A percentile compares a stretch with the other conserved stretches of the same genome.
These are phyloP conservation scores for Ascochyta pisi DNA, from an alignment of 2,329 filamentous ascomycete genomes.

Conservation along the genomic window DNA sequence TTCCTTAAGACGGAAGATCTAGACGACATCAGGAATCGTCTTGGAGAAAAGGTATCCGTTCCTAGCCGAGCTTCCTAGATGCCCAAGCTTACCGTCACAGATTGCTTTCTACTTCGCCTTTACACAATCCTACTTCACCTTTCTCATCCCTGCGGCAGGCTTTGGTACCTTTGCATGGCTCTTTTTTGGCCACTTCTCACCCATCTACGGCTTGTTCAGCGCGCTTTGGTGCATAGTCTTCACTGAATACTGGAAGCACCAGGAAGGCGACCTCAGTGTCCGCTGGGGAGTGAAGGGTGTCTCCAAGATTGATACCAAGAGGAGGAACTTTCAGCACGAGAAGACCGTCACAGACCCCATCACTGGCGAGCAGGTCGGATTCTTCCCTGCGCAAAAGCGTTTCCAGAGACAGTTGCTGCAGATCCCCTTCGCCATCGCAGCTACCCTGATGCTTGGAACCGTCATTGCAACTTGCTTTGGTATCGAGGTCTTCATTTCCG, in stretches of 20 bases:
- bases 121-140: conserved; percentile 86
- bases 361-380: conserved; percentile 77
- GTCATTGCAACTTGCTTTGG: conserved; percentile 88
- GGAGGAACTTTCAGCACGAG: conserved; percentile 81
- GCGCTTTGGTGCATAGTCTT: conserved; percentile 87
- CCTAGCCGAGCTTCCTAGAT: background rate
- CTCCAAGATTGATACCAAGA: conserved; percentile 77
- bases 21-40: conserved; percentile 58
- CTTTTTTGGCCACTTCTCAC: conserved; percentile 83
- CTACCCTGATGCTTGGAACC: conserved; percentile 74
- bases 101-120: conserved; percentile 97
- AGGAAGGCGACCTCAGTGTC: conserved; percentile 84
- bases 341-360: conserved; percentile 78
- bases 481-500: conserved; percentile 93
- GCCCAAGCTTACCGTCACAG: conserved; percentile 44
- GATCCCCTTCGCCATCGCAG: conserved; percentile 81
- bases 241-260: conserved; percentile 95
- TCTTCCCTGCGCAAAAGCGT: conserved; percentile 79
- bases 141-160: conserved; percentile 80
- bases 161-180: conserved; percentile 81
- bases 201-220: conserved; percentile 77
- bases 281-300: conserved; percentile 90
- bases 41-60: conserved; percentile 55
- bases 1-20: conserved; percentile 56
- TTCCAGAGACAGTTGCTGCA: conserved; percentile 79